Conservation (phyloP, 176 grass and related monocot genomes). For the Saccharum officinarum region DNA sequence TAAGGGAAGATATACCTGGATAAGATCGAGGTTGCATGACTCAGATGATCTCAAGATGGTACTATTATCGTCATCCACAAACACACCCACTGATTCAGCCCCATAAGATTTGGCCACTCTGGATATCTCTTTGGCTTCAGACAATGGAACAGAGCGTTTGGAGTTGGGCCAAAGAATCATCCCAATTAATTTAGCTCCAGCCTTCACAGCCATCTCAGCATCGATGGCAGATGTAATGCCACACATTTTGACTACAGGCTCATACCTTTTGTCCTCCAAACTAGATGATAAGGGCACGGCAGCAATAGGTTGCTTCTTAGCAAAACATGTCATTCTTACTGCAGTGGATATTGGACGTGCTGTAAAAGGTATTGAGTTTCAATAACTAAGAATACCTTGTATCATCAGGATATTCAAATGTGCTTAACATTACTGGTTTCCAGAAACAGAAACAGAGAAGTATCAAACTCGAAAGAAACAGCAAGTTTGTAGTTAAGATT, state of each 20-base stretch:
- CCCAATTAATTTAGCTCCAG: slow-evolving; percentile 77
- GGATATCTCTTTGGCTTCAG: slow-evolving; percentile 65
- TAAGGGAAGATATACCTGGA: slow-evolving; percentile 50
- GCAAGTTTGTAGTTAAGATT: background rate
- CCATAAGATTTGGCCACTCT: slow-evolving; percentile 60
- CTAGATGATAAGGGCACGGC: background rate
- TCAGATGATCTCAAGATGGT: slow-evolving; percentile 62
- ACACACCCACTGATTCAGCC: slow-evolving; percentile 75
- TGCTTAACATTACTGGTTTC: background rate
- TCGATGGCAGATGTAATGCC: slow-evolving; percentile 77
- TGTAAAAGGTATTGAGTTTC: background rate
- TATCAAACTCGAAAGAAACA: background rate
- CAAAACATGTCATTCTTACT: background rate
- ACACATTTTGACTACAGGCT: slow-evolving; percentile 79
- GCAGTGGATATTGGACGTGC: background rate
- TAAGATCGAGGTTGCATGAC: slow-evolving; percentile 55
- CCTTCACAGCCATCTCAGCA: slow-evolving; percentile 61
- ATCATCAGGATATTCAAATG: background rate
- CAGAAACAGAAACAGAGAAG: background rate
- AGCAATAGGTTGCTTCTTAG: background rate
- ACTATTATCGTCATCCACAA: slow-evolving; percentile 73
- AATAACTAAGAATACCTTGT: background rate
- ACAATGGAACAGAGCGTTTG: slow-evolving; percentile 61
- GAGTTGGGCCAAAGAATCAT: slow-evolving; percentile 92
- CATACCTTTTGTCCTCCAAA: slow-evolving; percentile 6